Base-by-base conservation (phyloP, 2,329 filamentous ascomycete species). In the Sporothrix luriei region DNA sequence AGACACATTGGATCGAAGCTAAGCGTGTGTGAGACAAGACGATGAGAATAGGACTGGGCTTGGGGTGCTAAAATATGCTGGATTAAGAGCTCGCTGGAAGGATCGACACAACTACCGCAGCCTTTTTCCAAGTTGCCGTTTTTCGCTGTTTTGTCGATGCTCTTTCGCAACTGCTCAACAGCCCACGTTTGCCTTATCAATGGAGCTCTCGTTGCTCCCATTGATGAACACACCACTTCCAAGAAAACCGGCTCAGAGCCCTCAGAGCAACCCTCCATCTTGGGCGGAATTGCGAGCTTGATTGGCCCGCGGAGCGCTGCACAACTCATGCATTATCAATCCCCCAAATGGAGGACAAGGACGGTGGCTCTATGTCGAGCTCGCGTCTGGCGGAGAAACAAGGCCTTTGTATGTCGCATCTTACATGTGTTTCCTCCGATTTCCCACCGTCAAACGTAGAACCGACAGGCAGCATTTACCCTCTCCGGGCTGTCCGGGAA, bases 281-380 rank as follows among this genome's bases (percentile, higher is more conserved):
- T 40, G 43, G 21, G 16, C 3, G n/a, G 11, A 11, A 16, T 52
- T 40, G 46, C 6, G 46, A 3, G 21, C 43, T n/a, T 66, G 19
- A 66, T 66, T 66, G 62, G 62, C 48, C 29, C 13, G 29, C 3
- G 29, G 29, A 5, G 16, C n/a, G 26, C 48, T 66, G 19, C 62
- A 51, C 46, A 21, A 13, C 48, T 66, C 26, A n/a, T 66, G 62
- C 62, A 66, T 66, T 52, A 66, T 66, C 62, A 52, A 52, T 66
- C 48, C 62, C 46, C 29, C 24, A 21, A 38, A 64, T 24, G 61
- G 11, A 48, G n/a, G n/a, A 64, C 2, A n/a, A 19, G 9, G 6
- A 38, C 13, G 24, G 14, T 43, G 55, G n/a, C 55, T 24, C 24
- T 43, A n/a, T 61, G 24, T 38, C 55, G 33, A 46, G 4, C 38